Evolutionary conservation across 805 yeast genomes (phyloP).

Genomic region (Candida piceae): DNA sequence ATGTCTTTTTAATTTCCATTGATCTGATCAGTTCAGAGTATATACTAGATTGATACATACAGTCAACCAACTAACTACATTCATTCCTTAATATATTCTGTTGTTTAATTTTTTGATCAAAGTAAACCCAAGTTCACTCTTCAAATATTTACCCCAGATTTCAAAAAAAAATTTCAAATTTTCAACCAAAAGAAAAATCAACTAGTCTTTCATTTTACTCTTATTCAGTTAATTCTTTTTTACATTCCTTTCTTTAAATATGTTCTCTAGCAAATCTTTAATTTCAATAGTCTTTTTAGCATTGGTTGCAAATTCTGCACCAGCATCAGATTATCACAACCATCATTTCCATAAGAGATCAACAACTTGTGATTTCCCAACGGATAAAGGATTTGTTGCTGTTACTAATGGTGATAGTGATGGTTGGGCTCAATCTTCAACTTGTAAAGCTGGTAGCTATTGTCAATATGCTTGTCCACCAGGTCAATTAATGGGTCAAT

Average conservation of each 20-base stretch:
- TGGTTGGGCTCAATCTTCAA: constrained; percentile 86
- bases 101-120: too few relatives aligned
- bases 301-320: constrained; percentile 10
- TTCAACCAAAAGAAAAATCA: too few relatives aligned
- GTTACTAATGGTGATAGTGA: constrained; percentile 58
- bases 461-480: constrained; percentile 93
- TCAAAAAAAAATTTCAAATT: too few relatives aligned
- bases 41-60: too few relatives aligned
- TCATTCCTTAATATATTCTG: too few relatives aligned
- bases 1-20: too few relatives aligned
- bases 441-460: constrained; percentile 70
- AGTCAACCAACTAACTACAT: too few relatives aligned
- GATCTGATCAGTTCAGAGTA: too few relatives aligned
- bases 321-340: constrained; percentile 13
- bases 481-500: constrained; percentile 81
- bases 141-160: too few relatives aligned
- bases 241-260: constrained; percentile 1
- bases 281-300: constrained; percentile 6
- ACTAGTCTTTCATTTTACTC: too few relatives aligned
- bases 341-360: constrained; percentile 26
- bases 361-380: constrained; percentile 63
- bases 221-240: background rate
- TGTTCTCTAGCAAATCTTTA: constrained; percentile 7
- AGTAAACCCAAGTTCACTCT: too few relatives aligned
- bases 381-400: constrained; percentile 60